Base-by-base conservation (phyloP, 2,329 filamentous ascomycete species). In the Metarhizium robertsii region DNA sequence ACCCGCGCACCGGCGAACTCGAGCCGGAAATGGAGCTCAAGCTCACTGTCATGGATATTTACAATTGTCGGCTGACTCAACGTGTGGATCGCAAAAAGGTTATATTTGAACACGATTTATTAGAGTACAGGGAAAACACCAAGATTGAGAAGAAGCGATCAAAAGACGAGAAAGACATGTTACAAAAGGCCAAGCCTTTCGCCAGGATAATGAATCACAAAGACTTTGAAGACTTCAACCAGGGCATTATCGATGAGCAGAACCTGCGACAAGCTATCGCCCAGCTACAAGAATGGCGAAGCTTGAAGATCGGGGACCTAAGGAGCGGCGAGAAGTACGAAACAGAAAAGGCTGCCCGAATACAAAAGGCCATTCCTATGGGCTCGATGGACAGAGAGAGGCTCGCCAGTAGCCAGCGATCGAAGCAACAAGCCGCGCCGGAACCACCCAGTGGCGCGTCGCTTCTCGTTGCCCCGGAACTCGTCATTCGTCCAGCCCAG, bases 11-110 rank as follows among this genome's bases (percentile, higher is more conserved):
- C 0, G 88, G 89, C 58, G 87, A 95, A 66, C 77, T 95, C 56
- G 94, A 99, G 64, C 91, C 94, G 0, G 94, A 99, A 70, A 95
- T 96, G 80, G 92, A 96, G 61, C 80, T 99, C 49, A 99, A 99
- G 77, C 84, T 97, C 74, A 96, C 91, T 0, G 91, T 99, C 20
- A 96, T 99, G 85, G 91, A 96, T 61, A 95, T 99, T 52, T 99
- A 99, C 77, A 99, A 99, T 67, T 87, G 88, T 56, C 85, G 92
- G 4, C 75, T 99, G 18, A 96, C 92, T 2, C 88, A 92, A 56
- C 85, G 94, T 61, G 92, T 92, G 6, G 92, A 97, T 65, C 82
- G 94, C 49, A 99, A 99, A 73, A 95, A 94, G 74, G 88, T 97
- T 52, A 88, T 99, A 6, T 97, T 99, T 64, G 92, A 97, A 67